Evolutionary conservation across 495 filamentous ascomycete species (phyloP).

Genomic region (Xylaria scruposa): DNA sequence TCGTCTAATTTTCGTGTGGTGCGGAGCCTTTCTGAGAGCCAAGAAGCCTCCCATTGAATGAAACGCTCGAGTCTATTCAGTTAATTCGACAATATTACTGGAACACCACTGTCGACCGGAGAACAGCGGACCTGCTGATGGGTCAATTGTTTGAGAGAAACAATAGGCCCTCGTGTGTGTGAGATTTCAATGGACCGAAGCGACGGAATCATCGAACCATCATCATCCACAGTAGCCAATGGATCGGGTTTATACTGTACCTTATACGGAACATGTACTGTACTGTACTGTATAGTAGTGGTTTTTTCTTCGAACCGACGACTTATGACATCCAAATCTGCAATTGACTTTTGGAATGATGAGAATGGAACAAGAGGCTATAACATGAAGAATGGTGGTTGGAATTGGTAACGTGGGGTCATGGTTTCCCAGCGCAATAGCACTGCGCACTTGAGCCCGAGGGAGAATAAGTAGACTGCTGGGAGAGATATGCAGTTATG

Average conservation of each 20-base stretch:
- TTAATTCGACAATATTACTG: constrained; percentile 9
- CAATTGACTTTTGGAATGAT: background rate
- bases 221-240: constrained; percentile 21
- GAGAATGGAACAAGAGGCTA: constrained; percentile 4
- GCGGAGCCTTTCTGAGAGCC: constrained; percentile 29
- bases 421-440: constrained; percentile 29
- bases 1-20: constrained; percentile 37
- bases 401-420: constrained; percentile 7
- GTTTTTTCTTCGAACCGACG: background rate
- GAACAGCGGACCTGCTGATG: constrained; percentile 18
- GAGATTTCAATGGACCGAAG: constrained; percentile 18
- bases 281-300: background rate
- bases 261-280: constrained; percentile 20
- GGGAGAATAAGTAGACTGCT: background rate
- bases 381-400: constrained; percentile 10
- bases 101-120: constrained; percentile 17
- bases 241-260: constrained; percentile 27
- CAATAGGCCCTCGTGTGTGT: background rate
- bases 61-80: constrained; percentile 16
- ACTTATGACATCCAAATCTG: constrained; percentile 9
- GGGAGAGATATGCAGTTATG: background rate
- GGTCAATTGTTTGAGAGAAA: constrained; percentile 23
- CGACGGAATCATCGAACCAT: constrained; percentile 29
- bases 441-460: constrained; percentile 18
- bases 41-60: constrained; percentile 42